phyloP scores from a whole-genome alignment of 1,284 basidiomycete genomes.

The Stygiomarasmius scandens region DNA sequence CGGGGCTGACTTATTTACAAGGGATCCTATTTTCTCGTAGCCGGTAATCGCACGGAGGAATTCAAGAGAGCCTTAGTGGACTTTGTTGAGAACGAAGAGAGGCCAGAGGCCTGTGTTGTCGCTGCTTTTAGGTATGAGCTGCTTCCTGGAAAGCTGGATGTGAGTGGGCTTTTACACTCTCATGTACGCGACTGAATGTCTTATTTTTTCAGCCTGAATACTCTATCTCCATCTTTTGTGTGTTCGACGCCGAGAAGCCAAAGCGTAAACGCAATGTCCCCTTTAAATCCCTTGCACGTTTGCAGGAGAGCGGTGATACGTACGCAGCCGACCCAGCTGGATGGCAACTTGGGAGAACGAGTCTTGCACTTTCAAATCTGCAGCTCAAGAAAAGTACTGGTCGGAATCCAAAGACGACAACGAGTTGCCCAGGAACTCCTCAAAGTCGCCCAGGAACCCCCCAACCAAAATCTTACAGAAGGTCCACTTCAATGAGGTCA shows the following conservation, averaged over 20 bases:
- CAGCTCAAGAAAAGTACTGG: not conserved
- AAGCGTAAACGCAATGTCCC: not conserved
- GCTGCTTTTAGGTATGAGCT: constrained; percentile 17
- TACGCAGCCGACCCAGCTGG: constrained; percentile 6
- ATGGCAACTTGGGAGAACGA: constrained; percentile 6
- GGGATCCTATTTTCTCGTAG: constrained; percentile 1
- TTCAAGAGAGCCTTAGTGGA: constrained; percentile 18
- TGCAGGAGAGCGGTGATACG: not conserved
- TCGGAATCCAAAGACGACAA: too few relatives aligned
- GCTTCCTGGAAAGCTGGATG: not conserved
- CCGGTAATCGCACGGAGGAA: not conserved
- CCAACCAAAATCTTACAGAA: not conserved
- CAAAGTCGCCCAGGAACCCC: too few relatives aligned
- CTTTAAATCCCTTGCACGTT: not conserved
- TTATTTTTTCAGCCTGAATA: constrained; percentile 11
- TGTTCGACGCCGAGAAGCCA: constrained; percentile 5
- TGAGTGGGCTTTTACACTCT: not conserved
- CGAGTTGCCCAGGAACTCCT: not conserved
- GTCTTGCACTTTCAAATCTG: not conserved
- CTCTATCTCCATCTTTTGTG: constrained; percentile 10
- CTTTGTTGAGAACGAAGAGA: constrained; percentile 10
- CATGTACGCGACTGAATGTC: not conserved
- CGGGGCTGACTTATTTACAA: not conserved
- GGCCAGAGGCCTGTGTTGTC: constrained; percentile 17
- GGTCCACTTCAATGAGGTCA: too few relatives aligned